Conservation (phyloP, 768 basidiomycete species). For the Tricholoma flavovirens region DNA sequence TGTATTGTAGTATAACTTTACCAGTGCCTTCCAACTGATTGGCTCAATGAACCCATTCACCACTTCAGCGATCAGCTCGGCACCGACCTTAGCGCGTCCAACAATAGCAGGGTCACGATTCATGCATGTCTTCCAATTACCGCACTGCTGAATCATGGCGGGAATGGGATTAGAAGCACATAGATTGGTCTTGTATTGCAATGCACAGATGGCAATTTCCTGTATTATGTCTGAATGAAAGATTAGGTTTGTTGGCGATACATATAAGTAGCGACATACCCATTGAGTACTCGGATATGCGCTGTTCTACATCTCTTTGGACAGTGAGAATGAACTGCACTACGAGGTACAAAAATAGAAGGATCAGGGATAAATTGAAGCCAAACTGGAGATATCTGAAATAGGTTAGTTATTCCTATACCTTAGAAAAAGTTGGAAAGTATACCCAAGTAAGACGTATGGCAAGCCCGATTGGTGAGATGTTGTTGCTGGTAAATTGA, state of each 20-base stretch:
- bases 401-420: conserved; percentile 10
- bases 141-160: conserved; percentile 83
- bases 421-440: conserved; percentile 9
- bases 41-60: conserved; percentile 96
- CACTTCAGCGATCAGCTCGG: conserved; percentile 93
- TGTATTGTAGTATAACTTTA: conserved; percentile 31
- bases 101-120: conserved; percentile 86
- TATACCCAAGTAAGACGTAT: conserved; percentile 82
- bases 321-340: conserved; percentile 87
- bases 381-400: conserved; percentile 87
- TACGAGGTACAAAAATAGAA: conserved; percentile 79
- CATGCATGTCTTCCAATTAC: conserved; percentile 92
- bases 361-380: conserved; percentile 82
- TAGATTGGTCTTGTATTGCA: conserved; percentile 75
- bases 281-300: conserved; percentile 83
- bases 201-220: conserved; percentile 84
- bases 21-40: conserved; percentile 96
- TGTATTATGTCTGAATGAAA: conserved; percentile 72
- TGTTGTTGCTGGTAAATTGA: conserved; percentile 67
- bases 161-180: conserved; percentile 76
- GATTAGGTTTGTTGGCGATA: background rate
- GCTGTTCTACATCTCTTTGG: conserved; percentile 82
- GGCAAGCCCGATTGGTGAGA: conserved; percentile 60
- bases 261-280: conserved; percentile 40
- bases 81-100: conserved; percentile 84